Evolutionary conservation across 1,284 basidiomycete genomes (phyloP), one percentile per base, ranked within the genome.

Genomic region (Moesziomyces sp.): DNA sequence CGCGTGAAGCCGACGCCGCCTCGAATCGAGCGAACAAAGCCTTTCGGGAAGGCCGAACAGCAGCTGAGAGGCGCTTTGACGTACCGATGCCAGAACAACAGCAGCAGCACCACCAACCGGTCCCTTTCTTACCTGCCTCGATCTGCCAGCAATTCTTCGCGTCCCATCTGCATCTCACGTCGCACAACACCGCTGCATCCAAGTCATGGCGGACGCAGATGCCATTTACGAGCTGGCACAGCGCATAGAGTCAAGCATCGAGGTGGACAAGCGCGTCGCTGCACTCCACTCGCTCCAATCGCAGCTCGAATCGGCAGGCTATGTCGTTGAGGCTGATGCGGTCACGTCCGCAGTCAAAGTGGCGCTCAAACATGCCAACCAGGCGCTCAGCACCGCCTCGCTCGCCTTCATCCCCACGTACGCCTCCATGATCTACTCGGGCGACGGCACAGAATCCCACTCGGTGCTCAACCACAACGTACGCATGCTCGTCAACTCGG

Each of bases 361-460:
- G 52, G 91, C 90, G 76, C 87, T 94, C 76, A 89, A 91, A 76
- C 90, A 90, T 52, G 88, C 91, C 47, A 93, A 95, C 84, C 90
- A 92, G 79, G 91, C 92, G 78, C 86, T 95, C 5, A 75, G 75
- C 9, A 66, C 58, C 21, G 77, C 82, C 16, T 77, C 80, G 2
- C 78, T 86, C 42, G 49, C 73, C 34, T 77, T 77, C 64, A 74
- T 85, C 11, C 60, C 80, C 7, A 67, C 68, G 30, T 76, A 82
- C 44, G 66, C 68, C 14, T 65, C 73, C n/a, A 66, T 71, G 61
- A 63, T 78, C 38, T 67, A 70, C 51, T 54, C 60, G 3, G 59
- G 57, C 16, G 56, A 70, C 26, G 63, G 46, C 11, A 43, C 43
- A n/a, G 60, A 71, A 35, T 52, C 73, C 0, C 68, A 71, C 28